Evolutionary conservation across 2,329 filamentous ascomycete species (phyloP), one percentile per base, ranked within the genome.

Genomic region (Raffaelea albimanens): DNA sequence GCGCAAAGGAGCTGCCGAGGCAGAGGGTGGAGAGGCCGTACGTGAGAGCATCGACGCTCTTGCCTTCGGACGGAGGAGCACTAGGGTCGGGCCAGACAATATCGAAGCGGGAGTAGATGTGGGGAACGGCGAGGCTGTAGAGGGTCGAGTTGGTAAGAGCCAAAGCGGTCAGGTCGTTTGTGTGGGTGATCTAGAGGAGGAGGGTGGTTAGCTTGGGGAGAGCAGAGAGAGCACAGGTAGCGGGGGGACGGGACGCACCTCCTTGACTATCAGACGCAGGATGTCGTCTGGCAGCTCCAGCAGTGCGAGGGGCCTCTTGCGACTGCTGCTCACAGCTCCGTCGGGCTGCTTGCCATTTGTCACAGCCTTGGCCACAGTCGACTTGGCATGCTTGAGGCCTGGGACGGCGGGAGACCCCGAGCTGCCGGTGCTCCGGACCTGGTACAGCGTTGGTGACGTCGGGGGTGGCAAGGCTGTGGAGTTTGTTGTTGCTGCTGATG

Each of bases 91-190:
- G 87, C 87, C 87, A 93, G 39, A 91, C 84, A 53, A 93, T 93
- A 59, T 93, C 87, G 64, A 93, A 93, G 51, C 85, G 79, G 18
- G 84, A 85, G 67, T 93, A 93, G 54, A 93, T 88, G 57, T 83
- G 80, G 18, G 87, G 86, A 21, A 87, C 81, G 1, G 85, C 79
- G 47, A 93, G 74, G 40, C 74, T 72, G 65, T 93, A 85, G 13
- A 94, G 75, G 23, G 82, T 81, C 14, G 86, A 88, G 65, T 88
- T 86, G 40, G 85, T 85, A 50, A 88, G 71, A 14, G 86, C 85
- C 38, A 93, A 73, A 14, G 85, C 81, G 0, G 84, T 87, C 51
- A 93, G 71, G 62, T 93, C 87, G 62, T 89, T 91, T 5, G 85
- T 88, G 59, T 89, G 82, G 4, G 82, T 86, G 46, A 90, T 75